A percentile compares a stretch with the other conserved stretches of the same genome.
These are phyloP conservation scores for Tephrocybe sp. DNA, from an alignment of 768 basidiomycete species.

Conservation along the genomic window DNA sequence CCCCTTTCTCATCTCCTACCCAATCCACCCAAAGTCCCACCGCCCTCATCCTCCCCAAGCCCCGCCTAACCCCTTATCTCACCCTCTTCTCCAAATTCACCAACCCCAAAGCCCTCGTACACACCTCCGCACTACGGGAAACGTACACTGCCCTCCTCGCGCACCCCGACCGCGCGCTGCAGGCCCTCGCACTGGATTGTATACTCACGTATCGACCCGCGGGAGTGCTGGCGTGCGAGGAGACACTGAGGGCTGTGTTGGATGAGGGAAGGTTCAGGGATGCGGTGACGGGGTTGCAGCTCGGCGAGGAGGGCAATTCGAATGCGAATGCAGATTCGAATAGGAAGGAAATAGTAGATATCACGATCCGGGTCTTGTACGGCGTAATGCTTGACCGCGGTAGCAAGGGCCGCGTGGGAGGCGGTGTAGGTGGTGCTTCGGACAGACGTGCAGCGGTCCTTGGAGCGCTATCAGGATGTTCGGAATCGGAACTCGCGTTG, in stretches of 20 bases:
- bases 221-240: constrained; percentile 50
- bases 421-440: no score
- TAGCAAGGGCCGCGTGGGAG: constrained; percentile 43
- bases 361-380: constrained; percentile 75
- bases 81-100: constrained; percentile 84
- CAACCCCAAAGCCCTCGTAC: constrained; percentile 88
- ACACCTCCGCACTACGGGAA: constrained; percentile 58
- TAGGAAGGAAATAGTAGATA: constrained; percentile 63
- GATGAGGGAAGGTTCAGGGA: constrained; percentile 92
- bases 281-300: constrained; percentile 68
- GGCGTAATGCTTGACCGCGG: constrained; percentile 79
- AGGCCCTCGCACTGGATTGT: constrained; percentile 73
- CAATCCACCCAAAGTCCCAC: no score
- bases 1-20: constrained; percentile 28
- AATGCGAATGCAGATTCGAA: constrained; percentile 39
- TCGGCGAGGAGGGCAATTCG: constrained; percentile 53
- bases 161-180: constrained; percentile 79
- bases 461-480: constrained; percentile 64
- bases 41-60: constrained; percentile 36
- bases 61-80: constrained; percentile 74
- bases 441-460: constrained; percentile 77
- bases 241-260: constrained; percentile 66
- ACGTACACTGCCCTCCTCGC: constrained; percentile 78
- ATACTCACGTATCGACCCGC: constrained; percentile 79
- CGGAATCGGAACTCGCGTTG: constrained; percentile 67